Evolutionary conservation across 192 early-diverging fungal species (phyloP), one percentile per base, ranked within the genome.

Genomic region (Allomyces macrogynus): DNA sequence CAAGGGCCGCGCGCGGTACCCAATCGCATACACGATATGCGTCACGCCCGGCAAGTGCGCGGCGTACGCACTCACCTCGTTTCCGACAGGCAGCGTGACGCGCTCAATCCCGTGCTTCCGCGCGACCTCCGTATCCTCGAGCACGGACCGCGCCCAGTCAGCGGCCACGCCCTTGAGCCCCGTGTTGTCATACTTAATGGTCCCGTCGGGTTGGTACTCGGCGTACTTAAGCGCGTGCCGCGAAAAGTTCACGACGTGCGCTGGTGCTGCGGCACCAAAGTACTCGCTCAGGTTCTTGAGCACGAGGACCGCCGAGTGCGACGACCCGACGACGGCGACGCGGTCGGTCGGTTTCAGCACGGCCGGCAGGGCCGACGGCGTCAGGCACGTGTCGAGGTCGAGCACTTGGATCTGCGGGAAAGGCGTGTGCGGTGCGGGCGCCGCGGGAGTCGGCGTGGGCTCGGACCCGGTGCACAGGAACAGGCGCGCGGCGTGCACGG

Each of bases 11-110:
- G 16, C 5, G 2, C 49, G 49, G 49, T 57, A 57, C 49, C 49
- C 49, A n/a, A 57, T 57, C 12, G 49, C 49, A n/a, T 57, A 57
- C 49, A 57, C 49, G 49, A 57, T 57, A 57, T 57, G 49, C 49
- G 49, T 57, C 16, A n/a, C 49, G 20, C 49, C 49, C 12, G 49
- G 16, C 16, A n/a, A 14, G 16, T n/a, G 20, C 49, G 49, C 49
- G 16, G 49, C 49, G 49, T 57, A 57, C 4, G 49, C 49, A 0
- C 12, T 10, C 16, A 2, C 9, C 49, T 57, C 49, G 9, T 40
- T 40, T 0, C 32, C 32, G 5, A 8, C 32, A 40, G 32, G 32
- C 32, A 40, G 32, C 32, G 7, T 40, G 5, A 40, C 32, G 4
- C 32, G 32, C 32, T 40, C 32, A 40, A 40, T 40, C 32, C 32